Evolutionary conservation across 2,329 filamentous ascomycete species (phyloP), one percentile per base, ranked within the genome.

Genomic region (Rhinocladiella similis): DNA sequence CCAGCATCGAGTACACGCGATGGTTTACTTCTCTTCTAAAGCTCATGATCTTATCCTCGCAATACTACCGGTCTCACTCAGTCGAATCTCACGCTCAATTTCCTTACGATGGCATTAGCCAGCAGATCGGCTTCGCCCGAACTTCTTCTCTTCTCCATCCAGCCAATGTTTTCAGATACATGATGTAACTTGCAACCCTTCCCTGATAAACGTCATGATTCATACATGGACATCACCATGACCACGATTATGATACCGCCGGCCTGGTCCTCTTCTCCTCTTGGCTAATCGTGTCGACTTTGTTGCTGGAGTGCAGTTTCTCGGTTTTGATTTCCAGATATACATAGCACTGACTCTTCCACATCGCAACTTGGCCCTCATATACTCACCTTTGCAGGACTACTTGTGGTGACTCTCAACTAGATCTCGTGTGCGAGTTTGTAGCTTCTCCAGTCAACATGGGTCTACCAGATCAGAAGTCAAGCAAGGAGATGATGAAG

Each of bases 401-500:
- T 50, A 33, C 16, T 36, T 7, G 12, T 50, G 13, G 29, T 39
- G 22, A 52, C 14, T 19, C 4, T 52, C 14, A 52, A 45, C 16
- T 22, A 19, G 22, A 42, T n/a, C 25, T 33, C 35, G 10, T 27
- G 10, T 27, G 36, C 20, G 33, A 33, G 12, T n/a, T 22, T 10
- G 3, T 39, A 9, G 41, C 50, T 33, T 36, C 18, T 12, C 10
- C 48, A 45, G 7, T 33, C 38, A 57, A 50, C 14, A 59, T 57
- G 53, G 56, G 35, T 4, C 16, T 38, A 12, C 49, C 39, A 36
- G 33, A 50, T 29, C 54, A 62, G 41, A 47, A 19, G 27, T 62
- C 59, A 5, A 53, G 50, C 45, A 63, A 57, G 47, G 50, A 53
- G 51, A 64, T 62, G 60, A 63, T 65, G 57, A 53, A 63, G 48